A percentile compares a stretch with the other conserved stretches of the same genome.
These are phyloP conservation scores for Fusarium sambucinum DNA, from an alignment of 2,329 filamentous ascomycete genomes.

Conservation along the genomic window DNA sequence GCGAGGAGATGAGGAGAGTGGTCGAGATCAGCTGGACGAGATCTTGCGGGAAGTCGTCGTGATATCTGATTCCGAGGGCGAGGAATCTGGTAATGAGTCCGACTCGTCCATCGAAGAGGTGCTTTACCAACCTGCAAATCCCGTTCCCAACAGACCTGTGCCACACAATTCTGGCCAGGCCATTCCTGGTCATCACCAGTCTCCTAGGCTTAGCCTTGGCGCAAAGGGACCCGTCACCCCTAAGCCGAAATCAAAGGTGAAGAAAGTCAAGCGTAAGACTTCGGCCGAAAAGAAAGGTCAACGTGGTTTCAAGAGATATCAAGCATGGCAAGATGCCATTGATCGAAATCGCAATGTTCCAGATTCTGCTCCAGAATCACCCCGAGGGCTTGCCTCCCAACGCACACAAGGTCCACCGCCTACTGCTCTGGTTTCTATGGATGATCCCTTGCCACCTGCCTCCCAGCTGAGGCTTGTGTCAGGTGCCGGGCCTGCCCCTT, in stretches of 20 bases:
- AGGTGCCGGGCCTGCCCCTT: constrained; percentile 42
- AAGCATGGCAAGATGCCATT: constrained; percentile 58
- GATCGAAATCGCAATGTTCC: constrained; percentile 44
- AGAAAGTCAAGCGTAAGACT: constrained; percentile 49
- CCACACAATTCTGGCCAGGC: constrained; percentile 27
- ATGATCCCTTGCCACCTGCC: constrained; percentile 34
- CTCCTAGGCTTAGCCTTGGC: constrained; percentile 30
- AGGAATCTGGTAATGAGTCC: constrained; percentile 56
- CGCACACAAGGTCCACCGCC: constrained; percentile 28
- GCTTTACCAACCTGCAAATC: constrained; percentile 22
- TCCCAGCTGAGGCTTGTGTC: constrained; percentile 39
- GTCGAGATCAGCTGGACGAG: constrained; percentile 75
- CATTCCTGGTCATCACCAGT: constrained; percentile 34
- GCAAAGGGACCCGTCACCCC: constrained; percentile 33
- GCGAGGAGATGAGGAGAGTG: constrained; percentile 77
- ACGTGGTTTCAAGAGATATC: constrained; percentile 62
- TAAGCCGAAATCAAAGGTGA: constrained; percentile 41
- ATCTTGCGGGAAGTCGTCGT: constrained; percentile 75
- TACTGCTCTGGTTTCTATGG: constrained; percentile 15
- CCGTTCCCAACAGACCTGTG: constrained; percentile 17
- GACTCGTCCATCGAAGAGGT: constrained; percentile 51
- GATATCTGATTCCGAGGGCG: constrained; percentile 71
- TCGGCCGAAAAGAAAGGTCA: constrained; percentile 53
- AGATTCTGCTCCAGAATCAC: constrained; percentile 23
- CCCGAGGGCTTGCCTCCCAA: constrained; percentile 18